Percentiles rank a stretch among this genome's conserved stretches.
Evolutionary conservation across 75 land plant genomes (phyloP).

Genomic region (Chamaecyparis obtusa): DNA sequence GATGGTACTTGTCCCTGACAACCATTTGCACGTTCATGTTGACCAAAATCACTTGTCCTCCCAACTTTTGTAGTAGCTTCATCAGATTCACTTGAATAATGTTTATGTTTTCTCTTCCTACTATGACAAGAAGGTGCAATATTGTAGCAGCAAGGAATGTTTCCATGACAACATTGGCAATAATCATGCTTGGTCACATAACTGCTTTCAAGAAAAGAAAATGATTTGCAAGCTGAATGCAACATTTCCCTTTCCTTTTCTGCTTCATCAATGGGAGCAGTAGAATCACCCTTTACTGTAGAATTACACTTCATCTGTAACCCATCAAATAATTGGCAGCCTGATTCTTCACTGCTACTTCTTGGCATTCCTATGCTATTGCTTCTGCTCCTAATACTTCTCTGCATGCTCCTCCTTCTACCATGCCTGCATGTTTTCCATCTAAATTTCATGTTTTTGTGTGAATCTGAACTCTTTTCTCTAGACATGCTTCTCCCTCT

Average conservation of each 20-base stretch:
- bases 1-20: not conserved
- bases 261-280: not conserved
- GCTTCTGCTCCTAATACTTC: not conserved
- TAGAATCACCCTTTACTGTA: not conserved
- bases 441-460: not conserved
- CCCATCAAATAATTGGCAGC: not conserved
- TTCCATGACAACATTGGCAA: not conserved
- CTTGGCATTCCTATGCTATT: not conserved
- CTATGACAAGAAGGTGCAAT: not conserved
- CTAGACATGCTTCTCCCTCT: not conserved
- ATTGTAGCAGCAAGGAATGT: not conserved
- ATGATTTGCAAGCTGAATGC: not conserved
- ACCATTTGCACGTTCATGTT: not conserved
- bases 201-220: not conserved
- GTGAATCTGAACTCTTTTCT: not conserved
- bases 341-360: conserved; percentile 3
- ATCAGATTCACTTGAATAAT: conserved; percentile 13
- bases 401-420: not conserved
- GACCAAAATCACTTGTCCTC: not conserved
- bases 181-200: not conserved
- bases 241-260: conserved; percentile 1
- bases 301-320: not conserved
- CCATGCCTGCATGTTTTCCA: conserved; percentile 3
- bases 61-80: not conserved
- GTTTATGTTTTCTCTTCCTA: conserved; percentile 1